A percentile compares a stretch with the other conserved stretches of the same genome.
Conservation (phyloP, 306 rosid species). For the Notholithocarpus densiflorus region DNA sequence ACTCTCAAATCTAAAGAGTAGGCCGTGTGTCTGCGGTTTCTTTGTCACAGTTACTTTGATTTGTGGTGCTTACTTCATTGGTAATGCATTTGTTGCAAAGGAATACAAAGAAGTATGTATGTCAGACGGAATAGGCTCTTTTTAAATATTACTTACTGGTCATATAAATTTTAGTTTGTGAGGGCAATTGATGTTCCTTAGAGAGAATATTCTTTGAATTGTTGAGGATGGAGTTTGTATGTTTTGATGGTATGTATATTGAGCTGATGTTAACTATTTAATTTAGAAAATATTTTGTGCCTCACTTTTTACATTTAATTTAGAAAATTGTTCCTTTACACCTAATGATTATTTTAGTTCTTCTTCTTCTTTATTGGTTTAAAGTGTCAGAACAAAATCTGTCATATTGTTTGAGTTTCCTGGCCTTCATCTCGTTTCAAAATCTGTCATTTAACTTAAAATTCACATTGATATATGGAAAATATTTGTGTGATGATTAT, state of each 20-base stretch:
- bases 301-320: background rate
- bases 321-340: background rate
- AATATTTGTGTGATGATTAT: background rate
- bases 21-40: constrained; percentile 54
- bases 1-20: constrained; percentile 54
- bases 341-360: background rate
- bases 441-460: background rate
- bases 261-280: background rate
- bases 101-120: constrained; percentile 56
- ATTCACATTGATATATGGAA: background rate
- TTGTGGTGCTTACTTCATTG: constrained; percentile 64
- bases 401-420: background rate
- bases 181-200: background rate
- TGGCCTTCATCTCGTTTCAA: background rate
- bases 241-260: background rate
- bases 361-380: background rate
- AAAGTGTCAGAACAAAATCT: background rate
- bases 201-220: background rate
- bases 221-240: background rate
- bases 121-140: background rate
- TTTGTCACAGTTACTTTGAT: constrained; percentile 47
- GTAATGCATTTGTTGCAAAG: constrained; percentile 48
- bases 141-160: background rate
- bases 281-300: background rate
- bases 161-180: background rate